Percentiles rank a stretch among this genome's conserved stretches.
Evolutionary conservation across 2,329 filamentous ascomycete species (phyloP).

Genomic region (Leptographium wingfieldii): DNA sequence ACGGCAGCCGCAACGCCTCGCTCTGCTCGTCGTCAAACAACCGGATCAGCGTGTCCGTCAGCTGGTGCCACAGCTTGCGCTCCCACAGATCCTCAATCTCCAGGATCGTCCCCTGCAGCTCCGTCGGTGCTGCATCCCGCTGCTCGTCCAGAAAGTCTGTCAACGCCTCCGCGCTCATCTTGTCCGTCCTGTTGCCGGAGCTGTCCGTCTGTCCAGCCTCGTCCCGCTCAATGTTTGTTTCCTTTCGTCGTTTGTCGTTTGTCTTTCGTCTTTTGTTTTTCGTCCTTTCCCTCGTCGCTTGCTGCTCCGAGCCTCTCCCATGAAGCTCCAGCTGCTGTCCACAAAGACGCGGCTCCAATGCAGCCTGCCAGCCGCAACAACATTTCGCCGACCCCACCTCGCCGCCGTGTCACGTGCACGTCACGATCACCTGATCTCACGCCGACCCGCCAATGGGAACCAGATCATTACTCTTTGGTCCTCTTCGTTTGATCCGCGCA

Average conservation of each 20-base stretch:
- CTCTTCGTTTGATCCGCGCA: conserved; percentile 6
- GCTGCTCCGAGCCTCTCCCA: too few relatives aligned
- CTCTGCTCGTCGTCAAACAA: conserved; percentile 81
- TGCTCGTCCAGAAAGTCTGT: conserved; percentile 85
- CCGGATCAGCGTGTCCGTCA: conserved; percentile 75
- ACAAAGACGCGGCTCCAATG: conserved; percentile 27
- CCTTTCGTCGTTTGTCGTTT: too few relatives aligned
- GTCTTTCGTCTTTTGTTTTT: too few relatives aligned
- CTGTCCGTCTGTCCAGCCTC: background rate
- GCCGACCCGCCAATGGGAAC: conserved; percentile 10
- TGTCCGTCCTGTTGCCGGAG: background rate
- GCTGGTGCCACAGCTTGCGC: conserved; percentile 97
- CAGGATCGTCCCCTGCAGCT: conserved; percentile 78
- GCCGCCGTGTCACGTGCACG: background rate
- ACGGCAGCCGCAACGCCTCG: conserved; percentile 68
- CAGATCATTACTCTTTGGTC: conserved; percentile 10
- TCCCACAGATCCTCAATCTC: conserved; percentile 96
- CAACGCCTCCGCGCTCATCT: conserved; percentile 79
- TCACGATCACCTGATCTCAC: background rate
- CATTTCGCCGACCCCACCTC: conserved; percentile 5
- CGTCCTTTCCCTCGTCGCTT: background rate
- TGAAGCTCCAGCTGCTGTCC: background rate
- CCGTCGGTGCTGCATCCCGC: conserved; percentile 75
- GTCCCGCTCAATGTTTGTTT: too few relatives aligned
- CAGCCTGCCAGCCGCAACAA: conserved; percentile 21